Evolutionary conservation across 148 eudicot genomes (phyloP), one percentile per base, ranked within the genome.

Genomic region (Vaccinium vitisidaea): DNA sequence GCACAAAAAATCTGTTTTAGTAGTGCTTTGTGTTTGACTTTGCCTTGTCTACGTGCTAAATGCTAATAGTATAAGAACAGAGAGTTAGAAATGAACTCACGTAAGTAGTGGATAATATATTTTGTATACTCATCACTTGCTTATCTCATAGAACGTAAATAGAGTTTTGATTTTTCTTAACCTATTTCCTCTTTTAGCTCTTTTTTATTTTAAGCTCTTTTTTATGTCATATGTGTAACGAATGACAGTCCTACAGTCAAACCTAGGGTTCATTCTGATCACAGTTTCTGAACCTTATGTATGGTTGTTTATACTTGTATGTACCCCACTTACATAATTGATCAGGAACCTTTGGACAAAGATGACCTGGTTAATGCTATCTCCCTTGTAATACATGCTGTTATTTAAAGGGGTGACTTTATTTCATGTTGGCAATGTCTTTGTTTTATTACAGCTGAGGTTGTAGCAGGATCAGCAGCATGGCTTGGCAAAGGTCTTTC

Each of bases 401-500:
- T 10, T 81, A 25, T 8, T 36, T 52, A 59, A 25, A 43, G 53
- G 82, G 73, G 19, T 75, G 67, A 84, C 50, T 43, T 80, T 70
- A 82, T 71, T 76, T 75, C 77, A 70, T 83, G 30, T 85, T 85
- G 80, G 55, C 77, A 77, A 63, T 81, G 23, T 54, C 52, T 82
- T 82, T 85, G n/a, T 83, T 88, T 83, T 91, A 81, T 84, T 89
- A 84, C 92, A 95, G 98, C 92, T 87, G 99, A 97, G 89, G 99
- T 92, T 82, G 98, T 92, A 75, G 98, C 96, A 82, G 98, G 99
- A 88, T 97, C 99, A 81, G 95, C 99, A 80, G 99, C 99, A 84
- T 97, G 99, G 99, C 91, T 97, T 77, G 99, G 99, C 58, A 94
- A 88, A 88, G 99, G 99, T 75, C 95, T 97, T 83, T 95, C 99